Conservation (phyloP, 163 green algal species). For the Chlorella variabilis region DNA sequence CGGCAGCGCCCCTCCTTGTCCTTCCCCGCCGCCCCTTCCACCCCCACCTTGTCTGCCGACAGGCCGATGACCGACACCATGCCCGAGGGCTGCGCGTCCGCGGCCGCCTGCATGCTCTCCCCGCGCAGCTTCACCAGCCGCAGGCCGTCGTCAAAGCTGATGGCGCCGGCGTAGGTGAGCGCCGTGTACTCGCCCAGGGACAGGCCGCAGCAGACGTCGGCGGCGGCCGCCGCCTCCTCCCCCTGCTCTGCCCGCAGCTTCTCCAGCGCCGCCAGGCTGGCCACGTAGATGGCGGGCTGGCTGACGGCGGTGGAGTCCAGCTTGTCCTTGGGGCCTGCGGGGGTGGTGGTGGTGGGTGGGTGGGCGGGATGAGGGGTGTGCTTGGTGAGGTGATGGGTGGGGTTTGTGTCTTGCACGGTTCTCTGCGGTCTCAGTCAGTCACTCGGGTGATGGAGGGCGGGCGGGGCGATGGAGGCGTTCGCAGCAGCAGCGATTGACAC, state of each 20-base stretch:
- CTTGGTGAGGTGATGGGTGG: no score
- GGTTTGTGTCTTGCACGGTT: no score
- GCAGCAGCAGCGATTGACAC: no score
- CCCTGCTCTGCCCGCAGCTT: constrained; percentile 65
- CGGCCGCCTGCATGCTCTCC: constrained; percentile 96
- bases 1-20: neutral
- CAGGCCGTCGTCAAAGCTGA: constrained; percentile 92
- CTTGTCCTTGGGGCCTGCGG: constrained; percentile 78
- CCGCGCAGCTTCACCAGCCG: constrained; percentile 94
- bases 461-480: no score
- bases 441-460: no score
- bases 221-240: constrained; percentile 44
- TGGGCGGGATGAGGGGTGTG: neutral
- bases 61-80: constrained; percentile 99
- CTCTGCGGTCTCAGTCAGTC: no score
- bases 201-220: constrained; percentile 80
- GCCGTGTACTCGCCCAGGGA: constrained; percentile 95
- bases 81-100: constrained; percentile 83
- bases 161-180: constrained; percentile 88
- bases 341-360: neutral
- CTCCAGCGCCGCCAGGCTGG: constrained; percentile 81
- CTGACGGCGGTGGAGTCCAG: constrained; percentile 84
- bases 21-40: neutral
- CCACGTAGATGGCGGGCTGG: constrained; percentile 91
- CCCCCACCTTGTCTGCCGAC: constrained; percentile 83